These are phyloP conservation scores for Saccharomycopsis sp. DNA, from an alignment of 805 yeast species.

Conservation along the genomic window DNA sequence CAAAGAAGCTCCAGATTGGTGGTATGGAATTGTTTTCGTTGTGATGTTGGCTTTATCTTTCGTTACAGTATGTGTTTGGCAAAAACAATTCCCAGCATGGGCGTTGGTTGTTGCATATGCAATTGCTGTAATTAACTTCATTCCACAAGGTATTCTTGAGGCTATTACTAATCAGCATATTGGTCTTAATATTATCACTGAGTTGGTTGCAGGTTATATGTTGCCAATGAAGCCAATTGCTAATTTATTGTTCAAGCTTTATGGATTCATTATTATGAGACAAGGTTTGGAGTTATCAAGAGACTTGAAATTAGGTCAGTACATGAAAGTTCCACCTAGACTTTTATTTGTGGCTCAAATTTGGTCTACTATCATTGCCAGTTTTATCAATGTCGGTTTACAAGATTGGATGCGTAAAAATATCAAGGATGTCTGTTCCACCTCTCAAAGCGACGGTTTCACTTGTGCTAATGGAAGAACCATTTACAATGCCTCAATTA, in stretches of 20 bases:
- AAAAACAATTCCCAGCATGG: conserved; percentile 58
- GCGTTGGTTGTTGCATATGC: conserved; percentile 49
- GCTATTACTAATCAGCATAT: conserved; percentile 44
- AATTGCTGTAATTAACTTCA: conserved; percentile 46
- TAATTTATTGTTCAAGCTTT: conserved; percentile 44
- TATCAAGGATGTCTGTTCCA: conserved; percentile 34
- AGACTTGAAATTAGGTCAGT: conserved; percentile 49
- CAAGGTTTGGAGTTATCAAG: conserved; percentile 45
- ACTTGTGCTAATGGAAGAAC: conserved; percentile 30
- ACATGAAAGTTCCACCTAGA: conserved; percentile 51
- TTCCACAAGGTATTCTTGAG: conserved; percentile 53
- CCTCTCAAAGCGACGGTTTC: conserved; percentile 37
- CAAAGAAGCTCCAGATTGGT: conserved; percentile 70
- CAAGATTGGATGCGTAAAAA: conserved; percentile 25
- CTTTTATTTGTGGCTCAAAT: conserved; percentile 42
- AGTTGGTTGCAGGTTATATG: conserved; percentile 52
- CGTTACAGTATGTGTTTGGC: conserved; percentile 34
- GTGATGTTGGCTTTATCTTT: conserved; percentile 36
- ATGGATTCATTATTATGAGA: conserved; percentile 46
- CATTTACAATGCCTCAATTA: conserved; percentile 31
- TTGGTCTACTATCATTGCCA: conserved; percentile 34
- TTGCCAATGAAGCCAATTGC: conserved; percentile 52
- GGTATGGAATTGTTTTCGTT: conserved; percentile 48
- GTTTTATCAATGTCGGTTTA: conserved; percentile 25
- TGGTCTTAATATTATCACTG: conserved; percentile 43